Base-by-base conservation (phyloP, 306 rosid genomes). In the Elaeagnus macrophylla region DNA sequence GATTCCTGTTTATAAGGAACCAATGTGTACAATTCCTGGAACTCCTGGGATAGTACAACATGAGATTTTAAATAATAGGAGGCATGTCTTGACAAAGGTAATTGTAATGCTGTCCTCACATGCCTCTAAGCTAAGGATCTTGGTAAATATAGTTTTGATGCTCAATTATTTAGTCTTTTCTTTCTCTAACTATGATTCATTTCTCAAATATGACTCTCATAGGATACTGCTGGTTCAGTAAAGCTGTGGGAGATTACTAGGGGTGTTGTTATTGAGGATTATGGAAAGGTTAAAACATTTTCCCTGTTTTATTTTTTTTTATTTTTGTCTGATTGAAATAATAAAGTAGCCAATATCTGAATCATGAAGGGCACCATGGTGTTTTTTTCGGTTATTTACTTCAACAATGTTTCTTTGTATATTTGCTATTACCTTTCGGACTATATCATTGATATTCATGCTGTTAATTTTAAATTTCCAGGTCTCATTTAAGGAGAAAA, bases 171-270 rank as follows among this genome's bases (percentile, higher is more conserved):
- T 13, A 51, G 48, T 49, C 56, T 68, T 15, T 49, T 54, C 4
- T 25, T 61, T 45, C 54, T 14, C 40, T 61, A 15, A 48, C 15
- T 46, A 39, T 59, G 56, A 48, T 62, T 39, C 72, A 46, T 20
- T 25, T 25, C 46, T 54, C 64, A 68, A 25, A 25, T 25, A 25
- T 25, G 32, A 25, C 4, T 64, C 57, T 47, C 39, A 37, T 75
- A 93, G 99, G 96, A 93, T 77, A 77, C 96, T 56, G 76, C 89
- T 67, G 87, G 87, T 69, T 84, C 96, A 20, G 99, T 93, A 57
- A 93, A 93, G 79, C 79, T 93, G 62, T 93, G 99, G 99, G 99
- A 93, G 87, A 75, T 93, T 54, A 93, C 99, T 35, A 84, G 75
- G 72, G 96, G 99, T 54, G 68, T 67, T 63, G 88, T 93, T 43